phyloP scores from a whole-genome alignment of 108 stramenopile species.

The Cyclotella baltica region DNA sequence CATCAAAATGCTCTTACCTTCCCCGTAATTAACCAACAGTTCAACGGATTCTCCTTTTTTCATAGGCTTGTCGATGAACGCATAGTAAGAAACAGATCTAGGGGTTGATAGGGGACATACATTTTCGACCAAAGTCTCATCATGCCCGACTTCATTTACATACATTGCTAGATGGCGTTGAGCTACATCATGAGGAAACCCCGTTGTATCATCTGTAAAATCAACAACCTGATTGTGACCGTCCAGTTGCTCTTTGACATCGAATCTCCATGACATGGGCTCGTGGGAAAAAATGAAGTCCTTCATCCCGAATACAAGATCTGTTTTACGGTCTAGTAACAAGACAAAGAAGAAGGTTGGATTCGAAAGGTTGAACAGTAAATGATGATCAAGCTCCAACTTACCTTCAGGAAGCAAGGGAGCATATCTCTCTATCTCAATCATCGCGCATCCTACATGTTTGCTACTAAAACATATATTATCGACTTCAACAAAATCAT shows the following conservation, averaged over 20 bases:
- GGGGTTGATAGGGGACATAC: slow-evolving; percentile 25
- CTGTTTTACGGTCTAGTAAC: slow-evolving; percentile 41
- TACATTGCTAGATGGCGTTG: slow-evolving; percentile 39
- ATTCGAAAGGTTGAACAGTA: not conserved
- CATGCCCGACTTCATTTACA: slow-evolving; percentile 54
- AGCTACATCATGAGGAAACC: slow-evolving; percentile 41
- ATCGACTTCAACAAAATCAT: slow-evolving; percentile 46
- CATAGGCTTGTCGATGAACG: slow-evolving; percentile 35
- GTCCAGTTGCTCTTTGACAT: slow-evolving; percentile 41
- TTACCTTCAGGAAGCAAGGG: slow-evolving; percentile 38
- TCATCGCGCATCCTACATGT: slow-evolving; percentile 40
- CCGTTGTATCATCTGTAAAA: slow-evolving; percentile 48
- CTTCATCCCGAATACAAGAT: slow-evolving; percentile 42
- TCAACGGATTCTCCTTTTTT: slow-evolving; percentile 44
- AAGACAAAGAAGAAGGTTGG: not conserved
- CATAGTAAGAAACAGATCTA: slow-evolving; percentile 42
- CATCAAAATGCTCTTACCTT: not conserved
- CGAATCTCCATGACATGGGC: slow-evolving; percentile 46
- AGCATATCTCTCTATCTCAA: slow-evolving; percentile 53
- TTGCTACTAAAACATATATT: slow-evolving; percentile 53
- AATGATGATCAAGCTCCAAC: not conserved
- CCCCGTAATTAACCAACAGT: slow-evolving; percentile 44
- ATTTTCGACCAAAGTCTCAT: slow-evolving; percentile 38
- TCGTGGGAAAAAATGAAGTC: slow-evolving; percentile 54
- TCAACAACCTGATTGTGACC: slow-evolving; percentile 45